These are phyloP conservation scores for Juncus effusus DNA, from an alignment of 176 grass and related monocot species.

Conservation along the genomic window DNA sequence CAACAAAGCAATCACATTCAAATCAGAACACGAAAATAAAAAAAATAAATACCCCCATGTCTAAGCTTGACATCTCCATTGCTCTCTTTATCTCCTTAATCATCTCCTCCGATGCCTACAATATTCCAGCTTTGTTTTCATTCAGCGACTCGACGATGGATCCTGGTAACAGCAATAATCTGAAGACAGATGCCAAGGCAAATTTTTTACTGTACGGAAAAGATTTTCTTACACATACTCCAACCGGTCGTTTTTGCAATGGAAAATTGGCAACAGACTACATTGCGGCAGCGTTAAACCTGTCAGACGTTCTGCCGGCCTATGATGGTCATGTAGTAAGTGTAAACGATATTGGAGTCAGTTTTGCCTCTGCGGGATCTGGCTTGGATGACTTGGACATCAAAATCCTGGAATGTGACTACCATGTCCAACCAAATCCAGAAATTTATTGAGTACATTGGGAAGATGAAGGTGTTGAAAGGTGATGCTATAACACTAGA, in stretches of 20 bases:
- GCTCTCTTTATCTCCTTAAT: background rate
- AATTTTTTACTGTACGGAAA: conserved; percentile 64
- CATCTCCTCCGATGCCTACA: conserved; percentile 7
- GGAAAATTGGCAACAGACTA: conserved; percentile 65
- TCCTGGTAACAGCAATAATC: conserved; percentile 71
- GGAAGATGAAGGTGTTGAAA: conserved; percentile 20
- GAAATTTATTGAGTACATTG: conserved; percentile 39
- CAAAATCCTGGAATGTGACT: conserved; percentile 16
- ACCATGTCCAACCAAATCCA: conserved; percentile 38
- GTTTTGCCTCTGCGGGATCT: conserved; percentile 62
- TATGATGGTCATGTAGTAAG: conserved; percentile 19
- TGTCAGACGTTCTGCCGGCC: conserved; percentile 51
- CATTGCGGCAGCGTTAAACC: conserved; percentile 48
- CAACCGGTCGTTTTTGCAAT: conserved; percentile 58
- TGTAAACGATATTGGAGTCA: conserved; percentile 36
- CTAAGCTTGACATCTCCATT: no score
- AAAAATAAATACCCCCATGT: no score
- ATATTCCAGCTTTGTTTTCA: conserved; percentile 56
- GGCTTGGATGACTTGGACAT: conserved; percentile 63
- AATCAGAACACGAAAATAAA: no score
- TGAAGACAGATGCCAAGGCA: conserved; percentile 41
- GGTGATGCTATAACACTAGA: conserved; percentile 25
- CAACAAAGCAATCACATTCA: no score
- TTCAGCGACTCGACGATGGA: conserved; percentile 78
- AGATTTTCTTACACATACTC: conserved; percentile 32